Conservation (phyloP, 2,329 filamentous ascomycete genomes). For the Trichophyton schoenleinii region DNA sequence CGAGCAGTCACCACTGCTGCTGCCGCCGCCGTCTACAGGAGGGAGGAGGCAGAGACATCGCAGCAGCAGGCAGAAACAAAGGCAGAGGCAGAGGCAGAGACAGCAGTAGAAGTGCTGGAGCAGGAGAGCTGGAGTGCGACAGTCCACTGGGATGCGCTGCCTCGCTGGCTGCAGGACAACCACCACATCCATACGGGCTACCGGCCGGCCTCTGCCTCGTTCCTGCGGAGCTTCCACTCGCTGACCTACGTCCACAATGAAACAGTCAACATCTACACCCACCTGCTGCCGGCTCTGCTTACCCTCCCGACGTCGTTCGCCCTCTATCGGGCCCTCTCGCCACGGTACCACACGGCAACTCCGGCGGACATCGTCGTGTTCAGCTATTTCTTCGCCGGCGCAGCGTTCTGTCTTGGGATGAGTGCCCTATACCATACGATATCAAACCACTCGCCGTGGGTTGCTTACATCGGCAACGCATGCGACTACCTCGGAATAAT, state of each 20-base stretch:
- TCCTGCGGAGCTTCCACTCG: slow-evolving; percentile 44
- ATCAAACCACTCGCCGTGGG: slow-evolving; percentile 65
- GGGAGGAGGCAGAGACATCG: not conserved
- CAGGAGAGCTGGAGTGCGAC: slow-evolving; percentile 17
- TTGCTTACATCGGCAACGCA: slow-evolving; percentile 78
- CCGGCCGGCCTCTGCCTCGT: slow-evolving; percentile 50
- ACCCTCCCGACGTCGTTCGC: slow-evolving; percentile 42
- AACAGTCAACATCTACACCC: slow-evolving; percentile 59
- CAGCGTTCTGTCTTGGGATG: slow-evolving; percentile 61
- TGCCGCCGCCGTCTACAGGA: not conserved
- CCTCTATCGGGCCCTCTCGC: slow-evolving; percentile 46
- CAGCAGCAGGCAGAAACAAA: too few species aligned
- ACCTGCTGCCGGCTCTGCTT: slow-evolving; percentile 53
- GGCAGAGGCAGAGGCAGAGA: not conserved
- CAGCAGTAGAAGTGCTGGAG: not conserved
- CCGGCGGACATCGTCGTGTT: slow-evolving; percentile 58
- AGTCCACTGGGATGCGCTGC: slow-evolving; percentile 41
- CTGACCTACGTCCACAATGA: slow-evolving; percentile 56
- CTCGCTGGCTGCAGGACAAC: slow-evolving; percentile 50
- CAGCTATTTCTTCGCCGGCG: slow-evolving; percentile 65
- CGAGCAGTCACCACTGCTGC: slow-evolving; percentile 4
- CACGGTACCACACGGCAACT: slow-evolving; percentile 54
- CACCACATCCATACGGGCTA: slow-evolving; percentile 57
- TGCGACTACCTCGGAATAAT: slow-evolving; percentile 93
- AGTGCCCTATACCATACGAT: slow-evolving; percentile 76